phyloP scores from a whole-genome alignment of 352 stramenopile genomes.

The Globisporangium iwayamae region DNA sequence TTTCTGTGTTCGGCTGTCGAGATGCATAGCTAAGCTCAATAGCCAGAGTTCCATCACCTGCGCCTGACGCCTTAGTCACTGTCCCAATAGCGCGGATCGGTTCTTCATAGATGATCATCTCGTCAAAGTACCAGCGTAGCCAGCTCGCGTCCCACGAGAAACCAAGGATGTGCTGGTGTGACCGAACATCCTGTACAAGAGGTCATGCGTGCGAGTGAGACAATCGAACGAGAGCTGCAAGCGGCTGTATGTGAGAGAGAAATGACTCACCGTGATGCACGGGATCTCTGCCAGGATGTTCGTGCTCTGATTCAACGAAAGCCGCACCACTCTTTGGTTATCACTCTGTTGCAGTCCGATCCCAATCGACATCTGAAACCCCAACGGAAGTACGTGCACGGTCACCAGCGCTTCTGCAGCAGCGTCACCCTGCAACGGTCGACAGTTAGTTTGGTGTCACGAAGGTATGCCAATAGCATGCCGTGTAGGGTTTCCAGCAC shows the following conservation, averaged over 20 bases:
- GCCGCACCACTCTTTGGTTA: slow-evolving; percentile 20
- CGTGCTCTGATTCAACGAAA: slow-evolving; percentile 32
- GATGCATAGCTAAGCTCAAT: slow-evolving; percentile 3
- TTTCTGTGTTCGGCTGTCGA: background rate
- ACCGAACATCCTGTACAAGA: slow-evolving; percentile 22
- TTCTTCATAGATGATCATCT: slow-evolving; percentile 45
- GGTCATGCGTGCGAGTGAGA: background rate
- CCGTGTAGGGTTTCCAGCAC: background rate
- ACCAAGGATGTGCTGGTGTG: slow-evolving; percentile 27
- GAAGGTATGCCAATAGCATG: background rate
- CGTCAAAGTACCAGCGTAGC: slow-evolving; percentile 60
- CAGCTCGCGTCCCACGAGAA: slow-evolving; percentile 50
- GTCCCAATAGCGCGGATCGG: slow-evolving; percentile 15
- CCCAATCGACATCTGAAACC: slow-evolving; percentile 27
- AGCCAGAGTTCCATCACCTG: background rate
- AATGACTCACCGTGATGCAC: slow-evolving; percentile 26
- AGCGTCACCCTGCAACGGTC: slow-evolving; percentile 2
- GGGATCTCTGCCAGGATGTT: slow-evolving; percentile 34
- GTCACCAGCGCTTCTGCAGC: slow-evolving; percentile 23
- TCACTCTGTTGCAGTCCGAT: slow-evolving; percentile 7
- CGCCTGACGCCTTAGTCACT: background rate
- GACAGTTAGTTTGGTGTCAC: background rate
- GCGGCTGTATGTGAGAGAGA: background rate
- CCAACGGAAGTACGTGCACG: slow-evolving; percentile 20
- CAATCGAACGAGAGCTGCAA: background rate